phyloP scores from a whole-genome alignment of 2,329 filamentous ascomycete species.

The Colletotrichum sp. region DNA sequence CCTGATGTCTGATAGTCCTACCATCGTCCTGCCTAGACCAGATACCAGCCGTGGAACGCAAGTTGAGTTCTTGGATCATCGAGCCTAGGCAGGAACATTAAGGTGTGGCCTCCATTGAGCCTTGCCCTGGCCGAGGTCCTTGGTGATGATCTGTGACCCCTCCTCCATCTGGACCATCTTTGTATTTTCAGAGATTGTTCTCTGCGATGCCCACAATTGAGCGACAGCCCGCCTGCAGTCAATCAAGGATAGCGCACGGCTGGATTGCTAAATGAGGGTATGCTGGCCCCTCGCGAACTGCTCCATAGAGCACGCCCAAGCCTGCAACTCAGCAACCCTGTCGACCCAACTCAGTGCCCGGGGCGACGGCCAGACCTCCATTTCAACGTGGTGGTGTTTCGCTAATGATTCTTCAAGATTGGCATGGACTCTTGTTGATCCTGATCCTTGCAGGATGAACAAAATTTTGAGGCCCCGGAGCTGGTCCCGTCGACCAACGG shows the following conservation, averaged over 20 bases:
- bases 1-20: not conserved
- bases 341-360: not conserved
- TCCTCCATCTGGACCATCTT: not conserved
- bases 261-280: constrained; percentile 12
- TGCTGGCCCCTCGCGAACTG: constrained; percentile 14
- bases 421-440: not conserved
- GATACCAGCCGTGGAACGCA: not conserved
- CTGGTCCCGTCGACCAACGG: not conserved
- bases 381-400: not conserved
- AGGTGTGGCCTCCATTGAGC: not conserved
- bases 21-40: not conserved
- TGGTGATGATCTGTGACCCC: not conserved
- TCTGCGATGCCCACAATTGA: not conserved
- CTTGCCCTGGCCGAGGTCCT: not conserved
- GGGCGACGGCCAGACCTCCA: not conserved
- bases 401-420: not conserved
- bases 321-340: not conserved
- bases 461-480: not conserved
- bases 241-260: not conserved
- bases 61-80: not conserved
- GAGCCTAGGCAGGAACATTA: not conserved
- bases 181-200: not conserved
- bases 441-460: not conserved
- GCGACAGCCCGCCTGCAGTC: not conserved
- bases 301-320: not conserved